phyloP scores from a whole-genome alignment of 768 basidiomycete genomes.

The Termitomyces sp. region DNA sequence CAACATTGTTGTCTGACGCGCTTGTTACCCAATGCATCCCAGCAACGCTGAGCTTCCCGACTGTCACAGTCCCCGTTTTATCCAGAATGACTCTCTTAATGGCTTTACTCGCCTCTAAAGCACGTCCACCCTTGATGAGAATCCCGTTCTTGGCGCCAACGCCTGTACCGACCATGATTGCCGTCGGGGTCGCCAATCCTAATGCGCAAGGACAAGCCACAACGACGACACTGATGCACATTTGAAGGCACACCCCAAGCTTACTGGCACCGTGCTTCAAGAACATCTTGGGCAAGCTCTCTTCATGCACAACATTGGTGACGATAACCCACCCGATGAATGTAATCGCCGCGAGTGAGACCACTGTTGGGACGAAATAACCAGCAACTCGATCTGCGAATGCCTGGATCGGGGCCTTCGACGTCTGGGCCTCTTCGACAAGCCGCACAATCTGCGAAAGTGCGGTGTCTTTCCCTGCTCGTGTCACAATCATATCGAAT shows the following conservation, averaged over 20 bases:
- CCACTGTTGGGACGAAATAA: constrained; percentile 91
- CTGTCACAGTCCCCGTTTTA: constrained; percentile 97
- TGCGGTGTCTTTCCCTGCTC: constrained; percentile 95
- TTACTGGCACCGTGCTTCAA: constrained; percentile 78
- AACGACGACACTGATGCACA: constrained; percentile 97
- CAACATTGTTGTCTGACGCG: constrained; percentile 17
- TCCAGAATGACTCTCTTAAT: constrained; percentile 86
- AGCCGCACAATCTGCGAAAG: constrained; percentile 94
- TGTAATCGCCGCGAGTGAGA: constrained; percentile 77
- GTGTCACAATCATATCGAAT: constrained; percentile 93
- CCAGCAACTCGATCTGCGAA: constrained; percentile 95
- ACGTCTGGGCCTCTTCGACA: constrained; percentile 97
- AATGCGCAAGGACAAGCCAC: constrained; percentile 98
- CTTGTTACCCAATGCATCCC: constrained; percentile 72
- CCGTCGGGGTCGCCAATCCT: constrained; percentile 94
- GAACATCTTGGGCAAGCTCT: constrained; percentile 81
- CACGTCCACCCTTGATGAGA: constrained; percentile 94
- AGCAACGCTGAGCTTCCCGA: constrained; percentile 87
- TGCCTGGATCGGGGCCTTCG: constrained; percentile 96
- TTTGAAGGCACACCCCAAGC: constrained; percentile 89
- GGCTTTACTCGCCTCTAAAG: constrained; percentile 85
- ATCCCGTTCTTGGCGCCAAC: constrained; percentile 97
- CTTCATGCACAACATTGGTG: constrained; percentile 53
- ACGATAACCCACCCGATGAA: constrained; percentile 84
- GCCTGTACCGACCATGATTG: constrained; percentile 99